A percentile compares a stretch with the other conserved stretches of the same genome.
Conservation (phyloP, 164 flowering plant species). For the Vitis cinerea region DNA sequence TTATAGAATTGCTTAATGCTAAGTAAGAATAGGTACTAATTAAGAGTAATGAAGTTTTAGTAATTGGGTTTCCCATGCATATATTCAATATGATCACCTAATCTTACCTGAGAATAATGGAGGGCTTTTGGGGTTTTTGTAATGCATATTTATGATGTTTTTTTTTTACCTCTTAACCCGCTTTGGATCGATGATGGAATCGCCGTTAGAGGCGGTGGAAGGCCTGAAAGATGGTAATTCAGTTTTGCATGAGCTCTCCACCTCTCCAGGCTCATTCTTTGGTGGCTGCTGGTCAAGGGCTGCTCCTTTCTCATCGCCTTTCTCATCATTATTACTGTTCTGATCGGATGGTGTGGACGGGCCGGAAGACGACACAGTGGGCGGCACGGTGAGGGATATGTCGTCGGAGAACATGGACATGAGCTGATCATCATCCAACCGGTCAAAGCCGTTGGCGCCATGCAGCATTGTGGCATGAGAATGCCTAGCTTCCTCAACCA, state of each 20-base stretch:
- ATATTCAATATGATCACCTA: background rate
- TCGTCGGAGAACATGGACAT: slow-evolving; percentile 70
- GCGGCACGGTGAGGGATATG: slow-evolving; percentile 19
- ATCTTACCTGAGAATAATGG: background rate
- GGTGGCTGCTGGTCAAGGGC: slow-evolving; percentile 18
- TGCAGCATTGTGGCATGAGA: slow-evolving; percentile 1
- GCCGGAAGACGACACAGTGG: slow-evolving; percentile 37
- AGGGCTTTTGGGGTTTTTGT: background rate
- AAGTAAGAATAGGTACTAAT: background rate
- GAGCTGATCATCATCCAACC: slow-evolving; percentile 70
- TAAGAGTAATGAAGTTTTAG: background rate
- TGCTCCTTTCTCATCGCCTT: slow-evolving; percentile 16
- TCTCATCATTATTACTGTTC: slow-evolving; percentile 52
- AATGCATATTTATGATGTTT: background rate
- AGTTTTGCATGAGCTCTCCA: slow-evolving; percentile 36
- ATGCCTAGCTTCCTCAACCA: slow-evolving; percentile 28
- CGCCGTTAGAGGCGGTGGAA: slow-evolving; percentile 20
- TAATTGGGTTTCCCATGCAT: background rate
- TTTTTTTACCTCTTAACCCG: slow-evolving; percentile 67
- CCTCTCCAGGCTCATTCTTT: slow-evolving; percentile 47
- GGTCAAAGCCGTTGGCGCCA: slow-evolving; percentile 35
- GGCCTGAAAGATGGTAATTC: slow-evolving; percentile 11
- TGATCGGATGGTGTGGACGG: slow-evolving; percentile 69
- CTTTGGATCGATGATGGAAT: slow-evolving; percentile 57
- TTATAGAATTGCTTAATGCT: too few species aligned